Evolutionary conservation across 345 rosid genomes (phyloP).

Genomic region (Aquilaria sinensis): DNA sequence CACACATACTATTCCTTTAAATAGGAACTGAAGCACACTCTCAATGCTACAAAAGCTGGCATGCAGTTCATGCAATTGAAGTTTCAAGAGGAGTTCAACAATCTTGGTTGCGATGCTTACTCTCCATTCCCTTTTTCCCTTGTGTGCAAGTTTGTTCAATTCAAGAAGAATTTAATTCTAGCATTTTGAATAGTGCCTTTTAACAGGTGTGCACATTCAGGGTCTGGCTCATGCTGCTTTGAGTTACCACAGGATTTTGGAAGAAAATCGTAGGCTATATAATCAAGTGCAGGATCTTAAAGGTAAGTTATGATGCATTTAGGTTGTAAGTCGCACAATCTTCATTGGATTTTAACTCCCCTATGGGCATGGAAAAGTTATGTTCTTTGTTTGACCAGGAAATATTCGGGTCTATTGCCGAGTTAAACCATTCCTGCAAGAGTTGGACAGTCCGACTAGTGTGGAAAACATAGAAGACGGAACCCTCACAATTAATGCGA

Average conservation of each 20-base stretch:
- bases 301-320: slow-evolving; percentile 35
- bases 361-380: slow-evolving; percentile 5
- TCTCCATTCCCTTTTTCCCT: slow-evolving; percentile 4
- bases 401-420: slow-evolving; percentile 95
- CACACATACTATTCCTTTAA: slow-evolving; percentile 2
- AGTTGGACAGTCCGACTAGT: slow-evolving; percentile 53
- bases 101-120: slow-evolving; percentile 46
- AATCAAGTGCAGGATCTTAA: slow-evolving; percentile 96
- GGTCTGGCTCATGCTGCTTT: slow-evolving; percentile 94
- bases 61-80: slow-evolving; percentile 83
- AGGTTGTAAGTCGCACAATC: slow-evolving; percentile 4
- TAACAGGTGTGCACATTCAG: slow-evolving; percentile 70
- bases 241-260: slow-evolving; percentile 87
- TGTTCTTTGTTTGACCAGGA: slow-evolving; percentile 33
- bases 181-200: slow-evolving; percentile 7
- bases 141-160: neutral
- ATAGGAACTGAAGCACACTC: slow-evolving; percentile 67
- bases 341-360: slow-evolving; percentile 7
- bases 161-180: neutral
- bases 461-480: slow-evolving; percentile 75
- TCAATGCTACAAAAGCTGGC: slow-evolving; percentile 76
- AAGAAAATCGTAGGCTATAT: slow-evolving; percentile 92
- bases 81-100: slow-evolving; percentile 74
- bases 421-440: slow-evolving; percentile 81
- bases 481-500: slow-evolving; percentile 51